Percentiles rank a stretch among this genome's conserved stretches.
These are phyloP conservation scores for Globisporangium barbulae DNA, from an alignment of 352 stramenopile species.

Conservation along the genomic window DNA sequence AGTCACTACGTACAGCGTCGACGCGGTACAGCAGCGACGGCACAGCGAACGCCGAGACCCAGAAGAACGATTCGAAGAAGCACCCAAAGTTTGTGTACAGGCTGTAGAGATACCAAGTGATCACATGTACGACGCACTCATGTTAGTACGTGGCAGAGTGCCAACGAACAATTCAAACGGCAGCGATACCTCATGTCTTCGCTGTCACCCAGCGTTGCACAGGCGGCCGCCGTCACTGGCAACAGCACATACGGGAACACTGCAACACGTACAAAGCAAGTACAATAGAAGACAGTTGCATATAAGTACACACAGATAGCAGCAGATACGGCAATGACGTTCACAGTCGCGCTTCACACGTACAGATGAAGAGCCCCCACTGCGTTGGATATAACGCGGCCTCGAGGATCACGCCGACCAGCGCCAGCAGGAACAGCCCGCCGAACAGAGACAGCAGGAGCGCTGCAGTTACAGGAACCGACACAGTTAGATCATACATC, in stretches of 20 bases:
- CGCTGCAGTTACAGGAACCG: slow-evolving; percentile 17
- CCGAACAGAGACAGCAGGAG: slow-evolving; percentile 38
- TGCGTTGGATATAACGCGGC: slow-evolving; percentile 55
- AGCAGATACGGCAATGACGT: background rate
- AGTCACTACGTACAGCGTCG: slow-evolving; percentile 40
- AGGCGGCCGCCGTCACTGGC: slow-evolving; percentile 56
- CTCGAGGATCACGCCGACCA: slow-evolving; percentile 53
- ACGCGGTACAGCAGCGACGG: slow-evolving; percentile 64
- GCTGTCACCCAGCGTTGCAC: slow-evolving; percentile 41
- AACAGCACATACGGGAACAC: slow-evolving; percentile 66
- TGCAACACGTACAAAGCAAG: slow-evolving; percentile 3
- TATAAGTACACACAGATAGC: background rate
- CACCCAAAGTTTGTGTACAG: slow-evolving; percentile 64
- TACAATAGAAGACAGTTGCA: background rate
- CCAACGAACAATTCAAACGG: background rate
- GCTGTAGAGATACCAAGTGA: slow-evolving; percentile 6
- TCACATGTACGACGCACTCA: background rate
- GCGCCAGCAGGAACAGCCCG: slow-evolving; percentile 49
- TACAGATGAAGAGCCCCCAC: slow-evolving; percentile 70
- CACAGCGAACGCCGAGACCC: slow-evolving; percentile 58
- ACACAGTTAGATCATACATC: background rate
- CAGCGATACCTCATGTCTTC: slow-evolving; percentile 43
- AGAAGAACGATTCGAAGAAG: slow-evolving; percentile 75
- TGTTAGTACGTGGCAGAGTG: background rate
- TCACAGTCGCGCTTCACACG: background rate